Evolutionary conservation across 2,329 filamentous ascomycete species (phyloP), one percentile per base, ranked within the genome.

Genomic region (Simplicillium aogashimaense): DNA sequence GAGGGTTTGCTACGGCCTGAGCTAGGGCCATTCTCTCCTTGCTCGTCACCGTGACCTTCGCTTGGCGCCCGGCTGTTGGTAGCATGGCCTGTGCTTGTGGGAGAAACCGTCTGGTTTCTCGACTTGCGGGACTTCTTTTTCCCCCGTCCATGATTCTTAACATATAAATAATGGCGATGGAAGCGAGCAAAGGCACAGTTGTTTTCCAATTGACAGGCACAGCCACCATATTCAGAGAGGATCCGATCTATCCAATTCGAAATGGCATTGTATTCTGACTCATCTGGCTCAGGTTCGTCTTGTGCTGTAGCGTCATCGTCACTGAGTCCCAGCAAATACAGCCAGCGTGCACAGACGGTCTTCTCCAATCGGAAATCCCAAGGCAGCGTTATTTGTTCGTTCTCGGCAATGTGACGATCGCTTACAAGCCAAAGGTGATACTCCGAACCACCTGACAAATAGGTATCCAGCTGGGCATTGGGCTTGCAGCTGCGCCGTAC

Each of bases 351-450:
- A 40, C 67, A 66, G 2, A 69, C 63, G 45, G 64, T 74, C 55
- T 68, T 82, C 50, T 67, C 75, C 48, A 72, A 74, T 48, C 60
- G 76, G 62, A 72, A 90, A 54, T 78, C 86, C 86, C 70, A 86
- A 39, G 66, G 75, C 50, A 71, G 74, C 18, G 69, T 86, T 52
- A 75, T 77, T 51, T 79, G 76, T 51, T 80, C 77, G 32, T 72
- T 68, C 1, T 78, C 67, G 13, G 72, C 61, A 41, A 97, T 88
- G 30, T 81, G 72, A 39, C 83, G 76, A 50, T 86, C 86, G 51
- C 87, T 88, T 43, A 95, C 78, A 47, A 95, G 81, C 76, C 90
- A 95, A 59, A 97, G 95, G 55, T 92, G 86, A 54, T 90, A 94
- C 48, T 90, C 82, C 1, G 79, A 81, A 3, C 75, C 73, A 36